These are phyloP conservation scores for Takakia lepidozioides DNA, from an alignment of 225 moss, liverwort and hornwort species.

Conservation along the genomic window DNA sequence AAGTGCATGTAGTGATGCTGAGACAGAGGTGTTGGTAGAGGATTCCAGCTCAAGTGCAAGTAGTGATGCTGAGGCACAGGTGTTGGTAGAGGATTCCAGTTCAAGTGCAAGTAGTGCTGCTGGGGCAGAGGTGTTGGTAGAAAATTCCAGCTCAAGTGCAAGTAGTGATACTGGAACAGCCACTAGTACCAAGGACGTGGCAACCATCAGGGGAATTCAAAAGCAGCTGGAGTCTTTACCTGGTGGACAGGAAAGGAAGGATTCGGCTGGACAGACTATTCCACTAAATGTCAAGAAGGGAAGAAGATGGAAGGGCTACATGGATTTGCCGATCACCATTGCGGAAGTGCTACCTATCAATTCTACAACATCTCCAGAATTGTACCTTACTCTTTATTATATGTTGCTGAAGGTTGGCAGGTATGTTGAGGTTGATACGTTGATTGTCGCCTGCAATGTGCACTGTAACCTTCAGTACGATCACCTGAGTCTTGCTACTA, in stretches of 20 bases:
- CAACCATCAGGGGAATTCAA: constrained; percentile 4
- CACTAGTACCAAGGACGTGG: neutral
- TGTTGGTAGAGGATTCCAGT: too few relatives aligned
- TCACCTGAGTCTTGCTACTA: too few relatives aligned
- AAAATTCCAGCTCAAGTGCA: too few relatives aligned
- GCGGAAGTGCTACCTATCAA: constrained; percentile 62
- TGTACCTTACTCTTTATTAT: constrained; percentile 44
- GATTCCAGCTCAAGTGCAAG: too few relatives aligned
- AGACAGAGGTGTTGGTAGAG: too few relatives aligned
- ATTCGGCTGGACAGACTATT: constrained; percentile 9
- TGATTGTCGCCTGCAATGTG: constrained; percentile 1
- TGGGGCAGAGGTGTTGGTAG: too few relatives aligned
- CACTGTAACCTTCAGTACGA: too few relatives aligned
- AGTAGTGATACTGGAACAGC: too few relatives aligned
- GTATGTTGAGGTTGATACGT: constrained; percentile 21
- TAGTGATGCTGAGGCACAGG: too few relatives aligned
- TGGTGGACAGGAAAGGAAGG: constrained; percentile 13
- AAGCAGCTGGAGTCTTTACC: constrained; percentile 3
- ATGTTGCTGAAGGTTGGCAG: constrained; percentile 60
- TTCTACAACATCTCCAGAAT: constrained; percentile 23
- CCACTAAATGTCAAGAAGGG: constrained; percentile 15
- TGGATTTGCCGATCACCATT: constrained; percentile 19
- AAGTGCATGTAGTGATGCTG: too few relatives aligned
- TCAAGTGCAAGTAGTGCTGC: too few relatives aligned
- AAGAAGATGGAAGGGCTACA: constrained; percentile 3